Evolutionary conservation across 2,329 filamentous ascomycete species (phyloP).

Genomic region (Dothidotthia symphoricarpi): DNA sequence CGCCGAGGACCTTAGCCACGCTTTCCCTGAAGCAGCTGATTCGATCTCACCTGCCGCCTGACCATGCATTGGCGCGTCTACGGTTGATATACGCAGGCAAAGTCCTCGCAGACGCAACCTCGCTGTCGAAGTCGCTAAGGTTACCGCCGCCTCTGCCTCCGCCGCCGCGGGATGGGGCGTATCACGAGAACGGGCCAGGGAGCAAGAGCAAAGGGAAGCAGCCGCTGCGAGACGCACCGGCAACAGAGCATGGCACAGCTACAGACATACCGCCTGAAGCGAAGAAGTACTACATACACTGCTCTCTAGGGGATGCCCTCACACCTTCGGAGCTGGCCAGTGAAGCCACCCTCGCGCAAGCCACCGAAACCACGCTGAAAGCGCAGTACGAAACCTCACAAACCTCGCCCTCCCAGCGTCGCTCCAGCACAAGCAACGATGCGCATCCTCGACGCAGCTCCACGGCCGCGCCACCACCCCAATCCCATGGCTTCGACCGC

Average conservation of each 20-base stretch:
- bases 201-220: conserved; percentile 66
- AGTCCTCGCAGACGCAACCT: conserved; percentile 71
- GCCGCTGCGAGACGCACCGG: conserved; percentile 52
- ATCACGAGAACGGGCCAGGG: conserved; percentile 18
- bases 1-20: conserved; percentile 67
- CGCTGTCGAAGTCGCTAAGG: conserved; percentile 67
- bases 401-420: conserved; percentile 11
- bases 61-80: conserved; percentile 66
- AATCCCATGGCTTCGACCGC: conserved; percentile 86
- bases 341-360: conserved; percentile 55
- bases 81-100: conserved; percentile 89
- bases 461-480: conserved; percentile 57
- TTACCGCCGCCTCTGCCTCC: conserved; percentile 57
- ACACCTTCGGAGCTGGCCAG: conserved; percentile 65
- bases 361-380: conserved; percentile 42
- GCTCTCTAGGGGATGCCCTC: conserved; percentile 79
- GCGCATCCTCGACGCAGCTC: conserved; percentile 19
- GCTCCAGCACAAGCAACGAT: conserved; percentile 15
- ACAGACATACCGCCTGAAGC: conserved; percentile 21
- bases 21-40: conserved; percentile 80
- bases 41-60: conserved; percentile 64
- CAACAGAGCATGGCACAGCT: conserved; percentile 17
- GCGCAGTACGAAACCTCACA: conserved; percentile 24
- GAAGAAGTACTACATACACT: conserved; percentile 81
- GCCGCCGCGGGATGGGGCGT: conserved; percentile 34